Conservation (phyloP, 2,329 filamentous ascomycete species). For the Diaporthe vaccinii region DNA sequence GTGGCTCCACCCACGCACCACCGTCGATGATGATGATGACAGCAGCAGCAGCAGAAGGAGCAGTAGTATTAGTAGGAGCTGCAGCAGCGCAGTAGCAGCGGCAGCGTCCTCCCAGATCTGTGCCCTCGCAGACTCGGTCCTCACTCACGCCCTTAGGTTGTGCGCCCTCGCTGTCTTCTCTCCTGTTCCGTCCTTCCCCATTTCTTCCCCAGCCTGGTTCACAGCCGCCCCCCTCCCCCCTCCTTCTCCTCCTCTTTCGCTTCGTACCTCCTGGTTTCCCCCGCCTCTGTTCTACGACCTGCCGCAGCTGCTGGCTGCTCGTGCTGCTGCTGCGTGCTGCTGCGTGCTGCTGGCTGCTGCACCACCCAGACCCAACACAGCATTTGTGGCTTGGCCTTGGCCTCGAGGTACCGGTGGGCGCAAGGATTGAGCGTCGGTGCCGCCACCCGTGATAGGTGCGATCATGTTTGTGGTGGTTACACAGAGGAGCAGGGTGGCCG, state of each 20-base stretch:
- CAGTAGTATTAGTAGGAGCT: not conserved
- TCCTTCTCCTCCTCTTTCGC: not conserved
- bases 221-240: not conserved
- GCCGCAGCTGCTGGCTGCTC: slow-evolving; percentile 8
- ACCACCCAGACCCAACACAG: slow-evolving; percentile 15
- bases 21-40: slow-evolving; percentile 24
- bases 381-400: slow-evolving; percentile 29
- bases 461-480: slow-evolving; percentile 30
- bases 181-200: slow-evolving; percentile 18
- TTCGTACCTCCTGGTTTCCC: not conserved
- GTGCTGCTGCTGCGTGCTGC: not conserved
- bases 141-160: slow-evolving; percentile 32
- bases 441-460: slow-evolving; percentile 27
- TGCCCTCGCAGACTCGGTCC: not conserved
- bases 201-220: slow-evolving; percentile 8
- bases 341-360: slow-evolving; percentile 25
- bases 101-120: slow-evolving; percentile 18
- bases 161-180: slow-evolving; percentile 27
- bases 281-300: slow-evolving; percentile 4
- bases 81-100: not conserved
- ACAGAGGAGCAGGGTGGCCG: slow-evolving; percentile 23
- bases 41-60: not conserved
- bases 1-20: not conserved
- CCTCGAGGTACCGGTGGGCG: slow-evolving; percentile 16
- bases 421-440: not conserved